Conservation (phyloP, 306 rosid species). For the Citrullus colocynthis region DNA sequence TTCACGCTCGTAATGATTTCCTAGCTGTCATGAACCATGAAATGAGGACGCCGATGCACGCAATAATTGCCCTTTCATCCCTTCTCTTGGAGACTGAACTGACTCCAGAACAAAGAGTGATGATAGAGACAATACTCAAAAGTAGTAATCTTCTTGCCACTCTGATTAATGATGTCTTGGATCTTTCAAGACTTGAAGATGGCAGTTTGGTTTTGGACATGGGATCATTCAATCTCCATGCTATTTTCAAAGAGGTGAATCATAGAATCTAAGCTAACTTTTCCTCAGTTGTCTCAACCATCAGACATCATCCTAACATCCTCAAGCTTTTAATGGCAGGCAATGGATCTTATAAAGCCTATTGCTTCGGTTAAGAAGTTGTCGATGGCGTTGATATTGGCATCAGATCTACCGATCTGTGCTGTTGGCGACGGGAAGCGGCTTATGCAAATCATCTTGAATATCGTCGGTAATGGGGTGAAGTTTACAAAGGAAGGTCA, state of each 20-base stretch:
- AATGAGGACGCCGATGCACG: slow-evolving; percentile 96
- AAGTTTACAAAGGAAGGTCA: slow-evolving; percentile 82
- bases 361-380: slow-evolving; percentile 76
- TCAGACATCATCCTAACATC: neutral
- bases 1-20: slow-evolving; percentile 87
- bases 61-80: slow-evolving; percentile 75
- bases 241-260: slow-evolving; percentile 56
- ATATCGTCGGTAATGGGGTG: slow-evolving; percentile 75
- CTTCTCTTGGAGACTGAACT: slow-evolving; percentile 79
- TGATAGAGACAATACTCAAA: slow-evolving; percentile 72
- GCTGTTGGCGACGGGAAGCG: slow-evolving; percentile 77
- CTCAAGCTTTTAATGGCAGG: slow-evolving; percentile 26
- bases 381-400: slow-evolving; percentile 46
- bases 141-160: slow-evolving; percentile 76
- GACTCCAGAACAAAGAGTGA: slow-evolving; percentile 70
- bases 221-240: slow-evolving; percentile 64
- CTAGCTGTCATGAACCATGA: slow-evolving; percentile 92
- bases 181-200: slow-evolving; percentile 92
- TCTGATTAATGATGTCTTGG: slow-evolving; percentile 58
- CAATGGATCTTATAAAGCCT: slow-evolving; percentile 55
- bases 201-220: slow-evolving; percentile 76
- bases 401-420: slow-evolving; percentile 65
- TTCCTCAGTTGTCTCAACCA: neutral
- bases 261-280: neutral
- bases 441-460: slow-evolving; percentile 63